Percentiles rank a stretch among this genome's conserved stretches.
Evolutionary conservation across 2,329 filamentous ascomycete species (phyloP).

Genomic region (Graphilbum sp.): DNA sequence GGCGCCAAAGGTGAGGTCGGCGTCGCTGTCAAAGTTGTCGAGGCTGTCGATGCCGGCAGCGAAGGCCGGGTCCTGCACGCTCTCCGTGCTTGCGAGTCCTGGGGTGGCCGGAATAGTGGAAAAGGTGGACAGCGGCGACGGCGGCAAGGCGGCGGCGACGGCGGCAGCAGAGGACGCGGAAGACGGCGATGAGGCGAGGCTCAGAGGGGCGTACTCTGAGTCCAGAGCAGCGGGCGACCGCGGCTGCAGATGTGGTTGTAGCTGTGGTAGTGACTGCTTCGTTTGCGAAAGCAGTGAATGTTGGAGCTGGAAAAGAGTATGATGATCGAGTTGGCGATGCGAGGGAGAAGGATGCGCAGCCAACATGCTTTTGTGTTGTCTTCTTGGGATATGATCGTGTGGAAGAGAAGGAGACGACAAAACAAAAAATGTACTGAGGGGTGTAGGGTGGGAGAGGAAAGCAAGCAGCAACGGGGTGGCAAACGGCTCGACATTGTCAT

Average conservation of each 20-base stretch:
- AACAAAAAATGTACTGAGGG: too few species aligned
- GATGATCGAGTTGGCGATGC: neutral
- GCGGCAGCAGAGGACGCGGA: constrained; percentile 4
- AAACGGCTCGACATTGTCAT: neutral
- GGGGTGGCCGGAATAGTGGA: constrained; percentile 17
- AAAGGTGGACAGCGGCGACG: constrained; percentile 16
- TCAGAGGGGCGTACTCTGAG: neutral
- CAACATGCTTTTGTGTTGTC: neutral
- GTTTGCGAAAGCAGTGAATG: too few species aligned
- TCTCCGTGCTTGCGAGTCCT: neutral
- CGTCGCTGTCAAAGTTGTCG: neutral
- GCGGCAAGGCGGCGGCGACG: neutral
- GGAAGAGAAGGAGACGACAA: neutral
- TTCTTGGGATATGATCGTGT: too few species aligned
- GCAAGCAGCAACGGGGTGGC: neutral
- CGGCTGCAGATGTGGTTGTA: too few species aligned
- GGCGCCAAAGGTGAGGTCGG: constrained; percentile 9
- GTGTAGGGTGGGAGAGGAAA: neutral
- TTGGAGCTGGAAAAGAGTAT: neutral
- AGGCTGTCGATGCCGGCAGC: constrained; percentile 9
- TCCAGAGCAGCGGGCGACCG: neutral
- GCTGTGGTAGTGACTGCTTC: too few species aligned
- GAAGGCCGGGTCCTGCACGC: constrained; percentile 8
- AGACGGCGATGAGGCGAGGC: constrained; percentile 15
- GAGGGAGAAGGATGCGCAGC: neutral